A percentile compares a stretch with the other conserved stretches of the same genome.
Evolutionary conservation across 768 basidiomycete genomes (phyloP).

Genomic region (Boletus rex-veris): DNA sequence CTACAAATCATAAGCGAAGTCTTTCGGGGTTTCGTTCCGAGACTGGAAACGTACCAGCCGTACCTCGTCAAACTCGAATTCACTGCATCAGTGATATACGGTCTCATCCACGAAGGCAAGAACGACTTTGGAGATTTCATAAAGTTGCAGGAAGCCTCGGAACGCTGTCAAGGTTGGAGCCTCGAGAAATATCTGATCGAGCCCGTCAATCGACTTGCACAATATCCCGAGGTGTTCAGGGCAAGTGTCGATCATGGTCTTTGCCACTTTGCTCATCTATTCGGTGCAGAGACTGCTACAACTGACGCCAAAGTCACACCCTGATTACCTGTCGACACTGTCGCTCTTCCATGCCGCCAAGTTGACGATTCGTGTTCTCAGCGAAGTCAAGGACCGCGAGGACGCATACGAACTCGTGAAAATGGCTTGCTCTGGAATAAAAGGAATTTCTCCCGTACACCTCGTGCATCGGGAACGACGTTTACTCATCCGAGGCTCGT

Average conservation of each 20-base stretch:
- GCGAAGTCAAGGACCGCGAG: constrained; percentile 82
- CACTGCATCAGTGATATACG: constrained; percentile 51
- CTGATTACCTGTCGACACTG: constrained; percentile 66
- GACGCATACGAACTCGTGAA: constrained; percentile 82
- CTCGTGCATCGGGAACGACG: constrained; percentile 73
- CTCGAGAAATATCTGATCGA: constrained; percentile 69
- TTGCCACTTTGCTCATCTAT: constrained; percentile 3
- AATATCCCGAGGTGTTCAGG: constrained; percentile 70
- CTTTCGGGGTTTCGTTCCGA: constrained; percentile 58
- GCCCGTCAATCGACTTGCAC: constrained; percentile 68
- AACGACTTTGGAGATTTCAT: constrained; percentile 87
- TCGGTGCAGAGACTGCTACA: constrained; percentile 59
- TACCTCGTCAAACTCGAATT: constrained; percentile 73
- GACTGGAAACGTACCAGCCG: constrained; percentile 81
- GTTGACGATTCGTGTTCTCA: constrained; percentile 70
- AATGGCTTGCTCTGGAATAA: constrained; percentile 53
- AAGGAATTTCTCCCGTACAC: constrained; percentile 49
- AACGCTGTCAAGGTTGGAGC: constrained; percentile 58
- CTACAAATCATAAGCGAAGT: constrained; percentile 55
- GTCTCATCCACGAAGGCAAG: constrained; percentile 43
- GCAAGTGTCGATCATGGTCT: constrained; percentile 41
- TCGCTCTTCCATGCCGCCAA: constrained; percentile 65
- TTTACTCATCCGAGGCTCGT: constrained; percentile 63
- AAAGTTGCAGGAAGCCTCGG: constrained; percentile 54
- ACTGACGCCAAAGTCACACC: constrained; percentile 64